Percentiles rank a stretch among this genome's conserved stretches.
These are phyloP conservation scores for Syzygium malaccense DNA, from an alignment of 441 rosid genomes.

Conservation along the genomic window DNA sequence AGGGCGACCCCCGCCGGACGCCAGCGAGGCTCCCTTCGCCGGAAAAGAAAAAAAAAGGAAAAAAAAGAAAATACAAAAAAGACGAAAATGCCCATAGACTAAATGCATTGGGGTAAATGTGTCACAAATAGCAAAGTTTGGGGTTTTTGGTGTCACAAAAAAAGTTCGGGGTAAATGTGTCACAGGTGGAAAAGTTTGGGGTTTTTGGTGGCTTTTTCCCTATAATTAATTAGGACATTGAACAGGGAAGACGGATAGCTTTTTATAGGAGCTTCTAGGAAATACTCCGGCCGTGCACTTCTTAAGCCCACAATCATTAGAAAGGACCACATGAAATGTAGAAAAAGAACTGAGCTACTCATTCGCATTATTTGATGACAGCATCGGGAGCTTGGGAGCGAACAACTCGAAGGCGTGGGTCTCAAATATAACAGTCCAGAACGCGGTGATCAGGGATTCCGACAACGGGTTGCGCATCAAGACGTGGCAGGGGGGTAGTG, in stretches of 20 bases:
- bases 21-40: no score
- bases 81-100: no score
- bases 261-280: neutral
- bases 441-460: conserved; percentile 56
- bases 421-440: conserved; percentile 70
- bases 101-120: no score
- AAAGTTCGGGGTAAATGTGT: no score
- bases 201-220: no score
- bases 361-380: conserved; percentile 7
- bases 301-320: neutral
- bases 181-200: no score
- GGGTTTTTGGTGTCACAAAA: no score
- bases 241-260: neutral
- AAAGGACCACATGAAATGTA: neutral
- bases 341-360: neutral
- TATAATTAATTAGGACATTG: neutral
- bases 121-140: no score
- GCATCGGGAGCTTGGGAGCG: conserved; percentile 90
- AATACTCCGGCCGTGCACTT: neutral
- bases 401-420: conserved; percentile 92
- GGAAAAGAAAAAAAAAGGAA: no score
- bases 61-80: no score
- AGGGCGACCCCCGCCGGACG: no score
- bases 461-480: conserved; percentile 86
- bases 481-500: conserved; percentile 96